Base-by-base conservation (phyloP, 2,329 filamentous ascomycete species). In the Xylariaceae sp. region DNA sequence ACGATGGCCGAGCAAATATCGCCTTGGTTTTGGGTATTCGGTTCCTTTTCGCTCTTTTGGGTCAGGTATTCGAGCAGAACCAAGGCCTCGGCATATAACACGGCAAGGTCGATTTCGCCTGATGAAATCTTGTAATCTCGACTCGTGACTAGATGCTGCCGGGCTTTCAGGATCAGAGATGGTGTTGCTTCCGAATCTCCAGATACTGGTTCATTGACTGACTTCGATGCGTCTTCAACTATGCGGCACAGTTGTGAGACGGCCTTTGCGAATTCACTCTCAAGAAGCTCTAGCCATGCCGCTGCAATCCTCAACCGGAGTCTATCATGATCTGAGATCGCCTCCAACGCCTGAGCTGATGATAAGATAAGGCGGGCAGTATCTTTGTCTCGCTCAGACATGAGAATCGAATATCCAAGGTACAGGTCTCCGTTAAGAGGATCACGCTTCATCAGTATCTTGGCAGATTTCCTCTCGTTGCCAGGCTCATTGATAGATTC, bases 331-430 rank as follows among this genome's bases (percentile, higher is more conserved):
- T 49, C 58, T 41, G 56, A 53, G 37, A 67, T 64, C 41, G 52
- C 35, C 18, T 62, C 69, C n/a, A 75, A 61, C 10, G 23, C 23
- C 69, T 13, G 10, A 90, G 90, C 87, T 1, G 88, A 87, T 1
- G 78, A 72, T 67, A 93, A 82, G 0, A 94, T 85, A 55, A 83
- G 85, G 18, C 79, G 75, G 3, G 88, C 86, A 51, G 84, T 76
- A 0, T 82, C 78, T 1, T 70, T 86, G 0, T 80, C 83, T 35
- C 80, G 80, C 1, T 77, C 76, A 64, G 75, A 79, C 72, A 96
- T 90, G 2, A 91, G 83, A 11, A 90, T 74, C 0, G 88, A 90
- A 68, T 93, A 96, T 0, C 86, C 84, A 65, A 91, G 88, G 73
- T 95, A 97, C 0, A 97, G 76, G 11, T 79, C 76, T 2, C 89